A percentile compares a stretch with the other conserved stretches of the same genome.
These are phyloP conservation scores for Nannochloropsis salina DNA, from an alignment of 108 stramenopile species.

Conservation along the genomic window DNA sequence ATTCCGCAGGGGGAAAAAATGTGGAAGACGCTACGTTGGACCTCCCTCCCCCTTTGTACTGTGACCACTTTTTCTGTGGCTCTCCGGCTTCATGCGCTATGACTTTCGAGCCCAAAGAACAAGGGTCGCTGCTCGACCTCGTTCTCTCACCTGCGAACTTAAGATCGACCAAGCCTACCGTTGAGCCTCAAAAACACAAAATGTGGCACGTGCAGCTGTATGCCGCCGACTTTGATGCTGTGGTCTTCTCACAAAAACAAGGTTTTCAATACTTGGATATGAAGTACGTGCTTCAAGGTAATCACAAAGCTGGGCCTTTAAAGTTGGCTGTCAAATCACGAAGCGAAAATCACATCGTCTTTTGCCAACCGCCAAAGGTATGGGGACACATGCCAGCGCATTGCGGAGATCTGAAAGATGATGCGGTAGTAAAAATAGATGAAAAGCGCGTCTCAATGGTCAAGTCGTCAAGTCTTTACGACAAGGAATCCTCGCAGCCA, in stretches of 20 bases:
- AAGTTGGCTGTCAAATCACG: neutral
- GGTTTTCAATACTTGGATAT: conserved; percentile 1
- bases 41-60: conserved; percentile 4
- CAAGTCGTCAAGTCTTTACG: neutral
- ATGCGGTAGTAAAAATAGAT: neutral
- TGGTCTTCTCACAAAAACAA: neutral
- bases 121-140: neutral
- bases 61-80: neutral
- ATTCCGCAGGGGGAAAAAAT: neutral
- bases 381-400: neutral
- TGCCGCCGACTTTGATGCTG: neutral
- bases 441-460: neutral
- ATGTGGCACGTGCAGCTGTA: neutral
- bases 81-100: neutral
- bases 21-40: neutral
- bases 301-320: neutral
- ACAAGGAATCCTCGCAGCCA: neutral
- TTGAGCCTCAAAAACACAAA: neutral
- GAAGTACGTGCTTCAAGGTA: neutral
- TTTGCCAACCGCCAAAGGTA: neutral
- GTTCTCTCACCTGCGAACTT: neutral
- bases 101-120: conserved; percentile 9
- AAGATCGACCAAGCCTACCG: neutral
- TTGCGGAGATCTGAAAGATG: neutral
- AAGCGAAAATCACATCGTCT: neutral